Evolutionary conservation across 164 flowering plant species (phyloP).

Genomic region (Cinnamomum micranthum): DNA sequence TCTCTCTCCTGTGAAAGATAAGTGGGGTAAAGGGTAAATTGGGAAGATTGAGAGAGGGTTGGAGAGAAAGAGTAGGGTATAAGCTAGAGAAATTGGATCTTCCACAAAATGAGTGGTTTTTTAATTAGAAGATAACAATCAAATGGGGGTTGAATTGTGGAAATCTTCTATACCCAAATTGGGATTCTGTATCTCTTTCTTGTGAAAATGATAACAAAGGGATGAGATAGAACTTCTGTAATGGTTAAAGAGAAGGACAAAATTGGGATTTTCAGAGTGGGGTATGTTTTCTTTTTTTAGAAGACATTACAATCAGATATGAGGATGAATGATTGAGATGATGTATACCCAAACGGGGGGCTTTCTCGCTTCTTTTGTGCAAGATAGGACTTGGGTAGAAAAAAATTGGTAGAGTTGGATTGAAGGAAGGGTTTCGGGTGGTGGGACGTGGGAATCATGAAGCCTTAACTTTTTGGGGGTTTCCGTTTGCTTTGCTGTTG

Average conservation of each 20-base stretch:
- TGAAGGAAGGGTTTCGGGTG: conserved; percentile 26
- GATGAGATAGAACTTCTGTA: too few species aligned
- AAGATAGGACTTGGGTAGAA: conserved; percentile 7
- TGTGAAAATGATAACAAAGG: neutral
- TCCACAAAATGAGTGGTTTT: too few species aligned
- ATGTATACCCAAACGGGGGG: too few species aligned
- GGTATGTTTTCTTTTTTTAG: neutral
- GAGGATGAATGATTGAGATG: too few species aligned
- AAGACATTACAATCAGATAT: too few species aligned
- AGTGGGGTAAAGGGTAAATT: conserved; percentile 3
- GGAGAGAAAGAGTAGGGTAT: neutral
- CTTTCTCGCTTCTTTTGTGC: too few species aligned
- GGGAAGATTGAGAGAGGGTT: conserved; percentile 5
- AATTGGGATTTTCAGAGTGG: neutral
- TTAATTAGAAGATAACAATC: too few species aligned
- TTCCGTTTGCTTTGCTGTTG: neutral
- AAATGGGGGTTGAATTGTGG: too few species aligned
- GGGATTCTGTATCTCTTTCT: too few species aligned
- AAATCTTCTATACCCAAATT: too few species aligned
- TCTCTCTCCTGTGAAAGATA: neutral
- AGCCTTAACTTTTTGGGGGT: neutral
- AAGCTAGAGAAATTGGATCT: too few species aligned
- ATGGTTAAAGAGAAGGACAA: too few species aligned
- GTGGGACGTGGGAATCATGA: conserved; percentile 45
- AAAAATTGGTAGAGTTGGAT: conserved; percentile 30